phyloP scores from a whole-genome alignment of 2,329 filamentous ascomycete genomes.

The Diaporthe nobilis region DNA sequence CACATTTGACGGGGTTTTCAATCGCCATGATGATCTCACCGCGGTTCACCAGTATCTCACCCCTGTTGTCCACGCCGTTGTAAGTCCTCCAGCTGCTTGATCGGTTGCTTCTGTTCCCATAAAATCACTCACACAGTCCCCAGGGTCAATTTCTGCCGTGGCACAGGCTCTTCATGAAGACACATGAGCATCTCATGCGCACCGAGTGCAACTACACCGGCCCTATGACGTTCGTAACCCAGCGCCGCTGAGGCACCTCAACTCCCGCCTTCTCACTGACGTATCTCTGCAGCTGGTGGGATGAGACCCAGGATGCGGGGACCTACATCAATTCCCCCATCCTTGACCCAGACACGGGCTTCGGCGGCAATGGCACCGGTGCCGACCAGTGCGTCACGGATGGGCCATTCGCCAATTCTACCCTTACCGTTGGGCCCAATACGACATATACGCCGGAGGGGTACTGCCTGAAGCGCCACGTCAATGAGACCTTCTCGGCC shows the following conservation, averaged over 20 bases:
- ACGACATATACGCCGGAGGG: constrained; percentile 52
- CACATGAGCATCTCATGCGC: constrained; percentile 51
- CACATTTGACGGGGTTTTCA: constrained; percentile 47
- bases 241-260: not conserved
- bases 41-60: constrained; percentile 50
- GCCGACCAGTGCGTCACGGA: constrained; percentile 52
- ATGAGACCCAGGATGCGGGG: constrained; percentile 46
- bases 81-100: not conserved
- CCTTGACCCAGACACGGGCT: constrained; percentile 49
- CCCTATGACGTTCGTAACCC: constrained; percentile 2
- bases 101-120: not conserved
- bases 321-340: constrained; percentile 51
- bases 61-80: constrained; percentile 49
- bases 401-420: constrained; percentile 53
- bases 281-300: not conserved
- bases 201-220: constrained; percentile 49
- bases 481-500: constrained; percentile 40
- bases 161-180: constrained; percentile 52
- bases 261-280: not conserved
- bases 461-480: constrained; percentile 55
- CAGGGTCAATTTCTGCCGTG: constrained; percentile 52
- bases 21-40: constrained; percentile 52
- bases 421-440: constrained; percentile 52
- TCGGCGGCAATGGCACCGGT: constrained; percentile 44
- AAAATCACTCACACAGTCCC: not conserved